Percentiles rank a stretch among this genome's conserved stretches.
These are phyloP conservation scores for Mycena olivaceomarginata DNA, from an alignment of 768 basidiomycete genomes.

Conservation along the genomic window DNA sequence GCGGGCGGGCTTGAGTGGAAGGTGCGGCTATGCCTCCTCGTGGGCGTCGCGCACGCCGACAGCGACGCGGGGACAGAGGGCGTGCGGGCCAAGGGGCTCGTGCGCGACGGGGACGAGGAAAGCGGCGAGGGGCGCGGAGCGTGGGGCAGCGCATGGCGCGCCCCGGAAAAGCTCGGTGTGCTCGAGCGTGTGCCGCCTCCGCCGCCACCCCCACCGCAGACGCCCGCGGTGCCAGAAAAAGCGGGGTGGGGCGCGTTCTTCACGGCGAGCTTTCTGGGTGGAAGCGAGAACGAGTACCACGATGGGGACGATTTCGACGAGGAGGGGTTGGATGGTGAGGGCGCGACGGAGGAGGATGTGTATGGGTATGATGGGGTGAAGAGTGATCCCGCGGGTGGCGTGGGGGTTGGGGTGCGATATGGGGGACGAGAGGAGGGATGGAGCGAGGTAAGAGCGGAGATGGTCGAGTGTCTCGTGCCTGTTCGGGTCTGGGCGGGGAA, in stretches of 20 bases:
- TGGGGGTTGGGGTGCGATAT: slow-evolving; percentile 71
- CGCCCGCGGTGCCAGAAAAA: slow-evolving; percentile 46
- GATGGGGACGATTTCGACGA: slow-evolving; percentile 71
- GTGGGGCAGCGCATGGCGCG: slow-evolving; percentile 84
- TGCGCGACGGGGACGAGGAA: slow-evolving; percentile 66
- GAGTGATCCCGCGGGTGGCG: slow-evolving; percentile 66
- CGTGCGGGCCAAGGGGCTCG: slow-evolving; percentile 71
- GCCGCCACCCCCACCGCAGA: slow-evolving; percentile 38
- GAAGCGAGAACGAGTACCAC: slow-evolving; percentile 71
- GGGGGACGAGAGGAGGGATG: slow-evolving; percentile 77
- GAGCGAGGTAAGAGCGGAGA: slow-evolving; percentile 84
- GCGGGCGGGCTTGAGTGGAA: slow-evolving; percentile 94
- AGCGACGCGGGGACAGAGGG: slow-evolving; percentile 69
- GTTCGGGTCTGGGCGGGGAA: slow-evolving; percentile 93
- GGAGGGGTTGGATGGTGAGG: slow-evolving; percentile 57
- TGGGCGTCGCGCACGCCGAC: slow-evolving; percentile 76
- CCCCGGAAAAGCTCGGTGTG: slow-evolving; percentile 72
- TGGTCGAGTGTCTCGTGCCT: slow-evolving; percentile 96
- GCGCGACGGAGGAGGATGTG: slow-evolving; percentile 51
- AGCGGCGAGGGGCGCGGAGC: slow-evolving; percentile 64
- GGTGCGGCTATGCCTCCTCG: slow-evolving; percentile 90
- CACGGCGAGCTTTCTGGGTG: slow-evolving; percentile 53
- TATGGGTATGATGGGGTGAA: slow-evolving; percentile 70
- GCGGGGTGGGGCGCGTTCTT: slow-evolving; percentile 64
- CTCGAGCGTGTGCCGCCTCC: slow-evolving; percentile 48